Percentiles rank a stretch among this genome's conserved stretches.
These are phyloP conservation scores for Arxiozyma telluris DNA, from an alignment of 1,139 yeast genomes.

Conservation along the genomic window DNA sequence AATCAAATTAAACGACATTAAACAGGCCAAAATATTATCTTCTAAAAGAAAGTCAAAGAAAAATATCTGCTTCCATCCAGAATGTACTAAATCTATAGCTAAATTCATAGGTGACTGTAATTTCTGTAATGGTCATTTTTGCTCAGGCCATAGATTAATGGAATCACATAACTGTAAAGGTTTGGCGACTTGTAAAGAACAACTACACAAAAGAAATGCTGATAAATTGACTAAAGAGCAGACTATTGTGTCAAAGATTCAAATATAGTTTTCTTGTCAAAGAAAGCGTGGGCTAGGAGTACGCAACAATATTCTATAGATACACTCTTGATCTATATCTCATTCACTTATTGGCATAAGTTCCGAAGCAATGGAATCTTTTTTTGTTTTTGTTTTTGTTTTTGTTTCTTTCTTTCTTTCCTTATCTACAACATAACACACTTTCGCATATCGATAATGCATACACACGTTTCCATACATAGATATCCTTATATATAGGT, in stretches of 20 bases:
- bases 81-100: constrained; percentile 59
- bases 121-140: constrained; percentile 77
- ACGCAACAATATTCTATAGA: too few species aligned
- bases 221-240: constrained; percentile 39
- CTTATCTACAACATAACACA: too few species aligned
- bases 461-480: too few species aligned
- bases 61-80: constrained; percentile 52
- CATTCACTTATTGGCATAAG: too few species aligned
- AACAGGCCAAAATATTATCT: not conserved
- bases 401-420: too few species aligned
- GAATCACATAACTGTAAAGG: constrained; percentile 82
- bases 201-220: constrained; percentile 55
- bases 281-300: too few species aligned
- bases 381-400: too few species aligned
- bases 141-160: constrained; percentile 78
- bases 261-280: constrained; percentile 15
- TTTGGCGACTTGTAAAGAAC: constrained; percentile 70
- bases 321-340: too few species aligned
- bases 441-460: too few species aligned
- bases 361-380: too few species aligned
- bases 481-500: not conserved
- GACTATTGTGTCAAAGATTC: constrained; percentile 39
- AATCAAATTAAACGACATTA: not conserved
- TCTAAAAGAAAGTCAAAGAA: constrained; percentile 39
- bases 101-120: constrained; percentile 85